Evolutionary conservation across 139 green algal species (phyloP).

Genomic region (Nannochloris sp.): DNA sequence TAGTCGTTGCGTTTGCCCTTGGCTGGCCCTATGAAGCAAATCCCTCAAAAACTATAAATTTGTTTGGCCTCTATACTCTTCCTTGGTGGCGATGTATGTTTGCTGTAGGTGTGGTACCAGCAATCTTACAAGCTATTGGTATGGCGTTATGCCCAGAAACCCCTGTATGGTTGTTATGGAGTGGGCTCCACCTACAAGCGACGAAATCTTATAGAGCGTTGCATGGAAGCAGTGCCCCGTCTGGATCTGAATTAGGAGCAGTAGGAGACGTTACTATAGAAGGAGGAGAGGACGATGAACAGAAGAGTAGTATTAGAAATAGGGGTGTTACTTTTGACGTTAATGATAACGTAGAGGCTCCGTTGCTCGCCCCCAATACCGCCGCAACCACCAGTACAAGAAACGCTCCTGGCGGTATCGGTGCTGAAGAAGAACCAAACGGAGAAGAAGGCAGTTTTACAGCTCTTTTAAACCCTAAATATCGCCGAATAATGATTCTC

Average conservation of each 20-base stretch:
- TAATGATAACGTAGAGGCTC: no score
- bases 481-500: conserved; percentile 50
- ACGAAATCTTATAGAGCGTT: not conserved
- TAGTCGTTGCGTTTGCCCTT: conserved; percentile 51
- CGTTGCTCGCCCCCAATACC: no score
- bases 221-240: conserved; percentile 15
- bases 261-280: no score
- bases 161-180: conserved; percentile 55
- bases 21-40: conserved; percentile 43
- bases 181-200: conserved; percentile 17
- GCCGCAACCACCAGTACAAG: not conserved
- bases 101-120: conserved; percentile 29
- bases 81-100: conserved; percentile 56
- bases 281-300: no score
- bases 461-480: conserved; percentile 26
- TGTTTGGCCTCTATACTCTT: not conserved
- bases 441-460: not conserved
- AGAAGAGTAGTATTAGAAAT: no score
- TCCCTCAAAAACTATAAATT: conserved; percentile 15
- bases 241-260: no score
- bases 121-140: conserved; percentile 34
- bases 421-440: no score
- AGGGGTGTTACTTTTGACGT: no score
- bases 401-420: not conserved
- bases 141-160: conserved; percentile 54